Evolutionary conservation across 2,329 filamentous ascomycete genomes (phyloP).

Genomic region (Cytospora leucostoma): DNA sequence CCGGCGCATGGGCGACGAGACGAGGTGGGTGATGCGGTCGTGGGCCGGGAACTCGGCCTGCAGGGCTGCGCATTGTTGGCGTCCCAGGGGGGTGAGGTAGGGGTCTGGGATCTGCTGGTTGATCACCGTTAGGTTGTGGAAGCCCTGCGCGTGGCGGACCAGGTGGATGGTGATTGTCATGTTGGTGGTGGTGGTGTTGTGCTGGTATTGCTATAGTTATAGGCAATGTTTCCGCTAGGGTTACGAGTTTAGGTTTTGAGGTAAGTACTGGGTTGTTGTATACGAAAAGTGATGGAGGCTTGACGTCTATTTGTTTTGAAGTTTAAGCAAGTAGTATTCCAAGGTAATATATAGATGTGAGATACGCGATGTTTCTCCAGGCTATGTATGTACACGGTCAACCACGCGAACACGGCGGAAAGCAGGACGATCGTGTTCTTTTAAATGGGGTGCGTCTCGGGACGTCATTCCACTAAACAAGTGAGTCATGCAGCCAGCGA

Average conservation of each 20-base stretch:
- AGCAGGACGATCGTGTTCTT: neutral
- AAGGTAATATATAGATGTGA: too few species aligned
- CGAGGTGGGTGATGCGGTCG: constrained; percentile 65
- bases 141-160: constrained; percentile 75
- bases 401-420: neutral
- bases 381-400: neutral
- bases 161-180: constrained; percentile 63
- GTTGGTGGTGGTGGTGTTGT: neutral
- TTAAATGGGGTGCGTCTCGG: neutral
- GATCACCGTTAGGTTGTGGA: constrained; percentile 72
- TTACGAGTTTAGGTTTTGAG: neutral
- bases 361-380: neutral
- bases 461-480: neutral
- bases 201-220: neutral
- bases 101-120: constrained; percentile 79
- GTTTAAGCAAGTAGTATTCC: too few species aligned
- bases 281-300: too few species aligned
- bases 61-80: constrained; percentile 71
- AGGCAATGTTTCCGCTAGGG: too few species aligned
- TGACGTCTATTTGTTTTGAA: too few species aligned
- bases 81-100: constrained; percentile 72
- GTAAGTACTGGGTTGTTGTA: neutral
- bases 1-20: constrained; percentile 77
- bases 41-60: constrained; percentile 65
- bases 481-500: neutral